Evolutionary conservation across 306 rosid genomes (phyloP), one percentile per base, ranked within the genome.

Genomic region (Fagus crenata): DNA sequence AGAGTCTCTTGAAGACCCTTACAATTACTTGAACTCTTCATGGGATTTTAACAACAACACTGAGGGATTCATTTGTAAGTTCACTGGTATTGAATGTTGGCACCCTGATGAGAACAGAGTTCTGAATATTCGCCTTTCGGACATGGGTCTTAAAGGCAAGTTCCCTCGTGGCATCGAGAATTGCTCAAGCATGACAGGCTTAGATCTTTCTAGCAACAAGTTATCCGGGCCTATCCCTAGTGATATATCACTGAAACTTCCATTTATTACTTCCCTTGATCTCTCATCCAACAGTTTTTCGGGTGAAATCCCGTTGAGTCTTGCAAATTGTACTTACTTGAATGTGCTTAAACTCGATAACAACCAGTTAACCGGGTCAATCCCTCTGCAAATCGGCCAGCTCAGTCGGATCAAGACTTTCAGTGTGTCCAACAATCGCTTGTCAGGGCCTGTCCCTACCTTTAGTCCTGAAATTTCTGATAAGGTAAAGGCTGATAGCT

Each of bases 21-120:
- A 80, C 18, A 75, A 76, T 4, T 83, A 73, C 78, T 80, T 93
- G 85, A 61, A 12, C 9, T 74, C 87, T 58, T 81, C 93, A 2
- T 91, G 98, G 98, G 40, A 87, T 84, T 93, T 93, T 82, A 54
- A 82, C 84, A 91, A 91, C 72, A 40, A 1, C 0, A 82, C 96
- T 1, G 95, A 91, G 81, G 98, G 98, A 15, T 84, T 39, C 73
- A 89, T 89, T 37, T 91, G 98, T 76, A 86, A 56, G 75, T 93
- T 93, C 76, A 71, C 39, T 53, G 98, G 98, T 49, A 79, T 93
- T 6, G 88, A 92, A 40, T 93, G 98, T 84, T 93, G 98, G 98
- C 96, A 93, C 84, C 93, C 94, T 71, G 90, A 87, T 70, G 98
- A 93, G 85, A 89, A 86, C 75, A 87, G 36, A 76, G 96, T 93